A percentile compares a stretch with the other conserved stretches of the same genome.
Evolutionary conservation across 176 grass and related monocot species (phyloP).

Genomic region (Phoenix dactylifera): DNA sequence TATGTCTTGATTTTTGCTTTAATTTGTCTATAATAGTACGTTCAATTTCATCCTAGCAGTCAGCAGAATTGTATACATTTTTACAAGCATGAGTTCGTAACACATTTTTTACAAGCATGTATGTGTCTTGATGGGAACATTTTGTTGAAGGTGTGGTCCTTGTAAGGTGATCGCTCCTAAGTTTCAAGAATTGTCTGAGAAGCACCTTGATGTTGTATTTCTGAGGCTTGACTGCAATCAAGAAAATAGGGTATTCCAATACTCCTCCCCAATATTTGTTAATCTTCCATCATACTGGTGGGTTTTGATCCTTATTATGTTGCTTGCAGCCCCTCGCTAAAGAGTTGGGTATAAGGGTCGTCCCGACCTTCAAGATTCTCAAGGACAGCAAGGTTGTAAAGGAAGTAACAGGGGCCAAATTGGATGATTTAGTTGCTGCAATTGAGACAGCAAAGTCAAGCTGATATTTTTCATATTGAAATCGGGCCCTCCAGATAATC

Average conservation of each 20-base stretch:
- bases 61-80: no score
- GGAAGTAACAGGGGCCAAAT: constrained; percentile 87
- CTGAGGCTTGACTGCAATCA: constrained; percentile 98
- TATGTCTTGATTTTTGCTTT: no score
- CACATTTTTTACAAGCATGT: no score
- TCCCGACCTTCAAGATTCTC: constrained; percentile 93
- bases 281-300: not conserved
- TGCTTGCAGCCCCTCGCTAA: constrained; percentile 66
- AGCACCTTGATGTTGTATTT: constrained; percentile 76
- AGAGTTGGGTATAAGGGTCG: constrained; percentile 77
- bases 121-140: no score
- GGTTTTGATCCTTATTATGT: constrained; percentile 8
- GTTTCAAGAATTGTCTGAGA: constrained; percentile 80
- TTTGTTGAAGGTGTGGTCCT: constrained; percentile 69
- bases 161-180: constrained; percentile 91
- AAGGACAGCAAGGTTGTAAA: constrained; percentile 73
- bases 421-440: constrained; percentile 54
- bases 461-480: constrained; percentile 20
- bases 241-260: constrained; percentile 60
- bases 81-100: no score
- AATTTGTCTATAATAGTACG: no score
- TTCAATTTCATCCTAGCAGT: no score
- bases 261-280: constrained; percentile 5
- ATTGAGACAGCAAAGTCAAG: constrained; percentile 63
- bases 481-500: no score